Percentiles rank a stretch among this genome's conserved stretches.
Evolutionary conservation across 1,284 basidiomycete species (phyloP).

Genomic region (Spongiforma sp.): DNA sequence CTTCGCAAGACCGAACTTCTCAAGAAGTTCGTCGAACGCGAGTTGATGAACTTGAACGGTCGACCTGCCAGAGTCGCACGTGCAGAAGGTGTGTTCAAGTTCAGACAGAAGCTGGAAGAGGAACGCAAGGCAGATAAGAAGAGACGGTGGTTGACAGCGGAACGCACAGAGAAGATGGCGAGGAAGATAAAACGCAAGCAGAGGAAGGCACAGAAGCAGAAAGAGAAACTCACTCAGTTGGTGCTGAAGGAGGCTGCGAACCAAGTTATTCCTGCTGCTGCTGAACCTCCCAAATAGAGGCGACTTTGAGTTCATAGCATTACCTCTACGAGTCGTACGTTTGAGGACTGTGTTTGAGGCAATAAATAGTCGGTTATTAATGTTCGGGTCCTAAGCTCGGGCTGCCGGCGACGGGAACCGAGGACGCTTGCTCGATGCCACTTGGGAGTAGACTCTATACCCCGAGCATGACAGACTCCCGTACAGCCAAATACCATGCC

Average conservation of each 20-base stretch:
- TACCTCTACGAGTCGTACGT: neutral
- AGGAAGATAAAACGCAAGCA: constrained; percentile 56
- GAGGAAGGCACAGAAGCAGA: constrained; percentile 64
- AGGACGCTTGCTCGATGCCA: too few relatives aligned
- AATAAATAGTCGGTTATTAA: too few relatives aligned
- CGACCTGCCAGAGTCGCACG: constrained; percentile 62
- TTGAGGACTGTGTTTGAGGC: neutral
- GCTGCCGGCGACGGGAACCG: neutral
- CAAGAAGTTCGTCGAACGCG: constrained; percentile 56
- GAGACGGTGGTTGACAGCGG: constrained; percentile 58
- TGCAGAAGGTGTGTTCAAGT: constrained; percentile 76
- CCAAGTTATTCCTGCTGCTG: constrained; percentile 62
- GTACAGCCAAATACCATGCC: constrained; percentile 16
- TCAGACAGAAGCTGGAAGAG: constrained; percentile 61
- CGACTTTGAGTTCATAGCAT: constrained; percentile 7
- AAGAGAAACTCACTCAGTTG: constrained; percentile 64
- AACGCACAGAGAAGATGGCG: constrained; percentile 48
- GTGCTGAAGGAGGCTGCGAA: constrained; percentile 65
- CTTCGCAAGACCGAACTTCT: constrained; percentile 53
- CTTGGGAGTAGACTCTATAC: too few relatives aligned
- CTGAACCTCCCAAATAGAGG: constrained; percentile 11
- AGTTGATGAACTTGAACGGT: constrained; percentile 59
- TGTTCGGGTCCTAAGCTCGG: neutral
- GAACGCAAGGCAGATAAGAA: constrained; percentile 65
- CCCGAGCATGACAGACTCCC: constrained; percentile 21